phyloP scores from a whole-genome alignment of 1,284 basidiomycete species.

The Xanthoconium separans region DNA sequence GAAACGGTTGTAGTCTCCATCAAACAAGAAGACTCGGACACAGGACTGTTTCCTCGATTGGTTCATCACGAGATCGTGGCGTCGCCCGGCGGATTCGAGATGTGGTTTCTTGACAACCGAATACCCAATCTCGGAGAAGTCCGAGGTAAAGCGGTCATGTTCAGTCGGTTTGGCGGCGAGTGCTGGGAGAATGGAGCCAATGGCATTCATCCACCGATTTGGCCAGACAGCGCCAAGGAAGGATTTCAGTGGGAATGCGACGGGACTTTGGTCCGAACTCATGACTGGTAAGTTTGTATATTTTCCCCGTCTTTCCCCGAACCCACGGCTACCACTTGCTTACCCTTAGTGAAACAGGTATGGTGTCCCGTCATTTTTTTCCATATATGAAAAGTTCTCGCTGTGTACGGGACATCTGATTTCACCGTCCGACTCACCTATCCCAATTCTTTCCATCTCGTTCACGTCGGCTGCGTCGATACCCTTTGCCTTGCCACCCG shows the following conservation, averaged over 20 bases:
- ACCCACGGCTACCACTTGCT: background rate
- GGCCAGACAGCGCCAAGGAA: conserved; percentile 73
- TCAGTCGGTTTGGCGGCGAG: conserved; percentile 71
- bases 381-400: conserved; percentile 75
- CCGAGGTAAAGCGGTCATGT: conserved; percentile 76
- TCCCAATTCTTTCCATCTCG: conserved; percentile 60
- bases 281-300: conserved; percentile 69
- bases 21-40: conserved; percentile 76
- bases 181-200: conserved; percentile 69
- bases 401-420: conserved; percentile 56
- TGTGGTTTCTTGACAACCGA: conserved; percentile 81
- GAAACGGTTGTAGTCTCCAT: conserved; percentile 84
- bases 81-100: conserved; percentile 55
- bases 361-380: conserved; percentile 68
- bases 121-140: conserved; percentile 80
- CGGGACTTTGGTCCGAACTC: conserved; percentile 64
- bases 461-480: conserved; percentile 82
- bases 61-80: conserved; percentile 63
- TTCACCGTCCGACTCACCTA: conserved; percentile 38
- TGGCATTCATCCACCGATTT: conserved; percentile 78
- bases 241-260: conserved; percentile 78
- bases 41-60: conserved; percentile 56
- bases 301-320: background rate
- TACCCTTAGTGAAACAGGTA: conserved; percentile 54
- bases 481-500: conserved; percentile 73